phyloP scores from a whole-genome alignment of 192 early-diverging fungal genomes.

The Gaertneriomyces semiglobifer region DNA sequence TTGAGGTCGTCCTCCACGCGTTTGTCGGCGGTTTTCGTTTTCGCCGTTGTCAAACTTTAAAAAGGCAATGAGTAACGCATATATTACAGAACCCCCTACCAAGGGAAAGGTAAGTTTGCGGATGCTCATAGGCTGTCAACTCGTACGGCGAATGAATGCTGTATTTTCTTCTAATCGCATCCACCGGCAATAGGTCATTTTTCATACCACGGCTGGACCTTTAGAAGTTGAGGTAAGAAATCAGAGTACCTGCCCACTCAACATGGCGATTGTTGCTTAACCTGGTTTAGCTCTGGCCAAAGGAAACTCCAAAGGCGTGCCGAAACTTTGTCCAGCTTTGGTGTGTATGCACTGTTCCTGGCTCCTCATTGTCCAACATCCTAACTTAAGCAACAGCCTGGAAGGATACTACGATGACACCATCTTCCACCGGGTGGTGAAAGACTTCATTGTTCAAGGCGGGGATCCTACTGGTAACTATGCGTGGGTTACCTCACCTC shows the following conservation, averaged over 20 bases:
- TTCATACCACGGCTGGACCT: conserved; percentile 82
- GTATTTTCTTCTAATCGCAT: not conserved
- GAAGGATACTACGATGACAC: conserved; percentile 88
- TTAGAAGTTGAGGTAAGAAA: conserved; percentile 76
- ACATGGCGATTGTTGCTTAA: not conserved
- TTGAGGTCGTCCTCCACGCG: too few relatives aligned
- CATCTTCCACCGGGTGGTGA: conserved; percentile 85
- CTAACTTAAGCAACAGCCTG: conserved; percentile 34
- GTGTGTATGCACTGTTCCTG: conserved; percentile 11
- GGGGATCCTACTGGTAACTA: conserved; percentile 91
- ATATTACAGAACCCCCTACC: conserved; percentile 46
- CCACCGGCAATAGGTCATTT: conserved; percentile 52
- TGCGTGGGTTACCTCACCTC: conserved; percentile 26
- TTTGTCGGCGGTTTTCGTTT: too few relatives aligned
- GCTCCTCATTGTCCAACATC: too few relatives aligned
- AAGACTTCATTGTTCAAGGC: conserved; percentile 90
- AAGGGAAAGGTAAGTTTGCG: conserved; percentile 27
- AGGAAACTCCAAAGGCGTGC: conserved; percentile 84
- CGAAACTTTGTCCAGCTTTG: conserved; percentile 95
- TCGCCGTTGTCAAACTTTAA: too few relatives aligned
- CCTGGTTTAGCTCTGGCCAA: conserved; percentile 65
- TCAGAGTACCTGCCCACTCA: not conserved
- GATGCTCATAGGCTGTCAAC: too few relatives aligned
- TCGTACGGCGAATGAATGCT: not conserved
- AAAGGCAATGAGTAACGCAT: conserved; percentile 40